These are phyloP conservation scores for Eimeria praecox DNA, from an alignment of 169 alveolate species.

Conservation along the genomic window DNA sequence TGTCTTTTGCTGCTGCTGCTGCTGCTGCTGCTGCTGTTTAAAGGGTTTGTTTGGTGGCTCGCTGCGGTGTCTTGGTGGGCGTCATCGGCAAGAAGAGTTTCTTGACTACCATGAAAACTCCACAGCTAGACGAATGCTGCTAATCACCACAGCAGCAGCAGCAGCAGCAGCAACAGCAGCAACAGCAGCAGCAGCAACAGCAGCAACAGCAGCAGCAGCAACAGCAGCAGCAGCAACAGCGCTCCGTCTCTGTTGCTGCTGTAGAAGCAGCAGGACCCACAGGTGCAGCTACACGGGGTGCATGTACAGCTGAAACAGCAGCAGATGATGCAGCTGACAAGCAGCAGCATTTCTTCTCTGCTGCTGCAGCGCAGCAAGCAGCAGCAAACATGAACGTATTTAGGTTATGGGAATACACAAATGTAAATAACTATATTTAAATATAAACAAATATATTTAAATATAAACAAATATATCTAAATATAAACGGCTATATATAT, in stretches of 20 bases:
- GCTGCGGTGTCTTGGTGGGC: constrained; percentile 77
- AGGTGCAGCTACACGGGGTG: background rate
- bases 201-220: background rate
- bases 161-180: background rate
- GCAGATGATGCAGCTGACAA: background rate
- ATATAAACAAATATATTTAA: no score
- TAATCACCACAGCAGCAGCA: background rate
- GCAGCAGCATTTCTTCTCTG: no score
- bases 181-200: background rate
- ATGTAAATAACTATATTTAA: no score
- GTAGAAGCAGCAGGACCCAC: background rate
- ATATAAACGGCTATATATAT: no score
- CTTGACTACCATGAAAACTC: constrained; percentile 67
- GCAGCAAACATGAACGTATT: no score
- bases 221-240: background rate
- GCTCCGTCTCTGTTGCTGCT: background rate
- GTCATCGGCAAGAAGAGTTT: constrained; percentile 73
- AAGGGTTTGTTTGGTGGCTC: constrained; percentile 77
- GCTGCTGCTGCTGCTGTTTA: background rate
- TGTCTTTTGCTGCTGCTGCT: background rate
- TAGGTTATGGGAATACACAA: no score
- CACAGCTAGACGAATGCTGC: constrained; percentile 52
- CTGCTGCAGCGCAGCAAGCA: no score
- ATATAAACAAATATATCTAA: no score
- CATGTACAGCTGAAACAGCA: background rate